Conservation (phyloP, 108 stramenopile genomes). For the Epipyxis sp. region DNA sequence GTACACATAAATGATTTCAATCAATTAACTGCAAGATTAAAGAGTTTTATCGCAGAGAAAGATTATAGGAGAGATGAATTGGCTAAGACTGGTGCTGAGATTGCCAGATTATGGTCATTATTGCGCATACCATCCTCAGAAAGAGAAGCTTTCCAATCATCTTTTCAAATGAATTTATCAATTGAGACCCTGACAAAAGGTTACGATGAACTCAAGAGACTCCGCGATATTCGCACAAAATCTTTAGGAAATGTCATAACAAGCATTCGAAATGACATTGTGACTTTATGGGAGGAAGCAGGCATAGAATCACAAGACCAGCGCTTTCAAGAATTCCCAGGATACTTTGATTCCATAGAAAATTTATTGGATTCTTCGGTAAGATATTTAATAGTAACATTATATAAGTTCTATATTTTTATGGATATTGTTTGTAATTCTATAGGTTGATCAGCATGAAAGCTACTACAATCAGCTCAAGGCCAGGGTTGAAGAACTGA, state of each 20-base stretch:
- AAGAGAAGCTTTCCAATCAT: slow-evolving; percentile 22
- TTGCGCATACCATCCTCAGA: slow-evolving; percentile 6
- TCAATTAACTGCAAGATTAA: background rate
- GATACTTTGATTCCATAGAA: background rate
- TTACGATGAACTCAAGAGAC: background rate
- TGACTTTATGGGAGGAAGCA: slow-evolving; percentile 17
- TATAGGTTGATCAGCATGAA: slow-evolving; percentile 21
- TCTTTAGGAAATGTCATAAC: slow-evolving; percentile 8
- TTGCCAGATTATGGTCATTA: slow-evolving; percentile 24
- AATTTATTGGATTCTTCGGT: background rate
- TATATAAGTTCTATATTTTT: too few relatives aligned
- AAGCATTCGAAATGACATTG: slow-evolving; percentile 7
- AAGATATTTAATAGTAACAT: too few relatives aligned
- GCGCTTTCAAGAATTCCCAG: slow-evolving; percentile 1
- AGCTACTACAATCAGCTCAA: background rate
- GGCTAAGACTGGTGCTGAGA: slow-evolving; percentile 8
- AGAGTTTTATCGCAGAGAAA: slow-evolving; percentile 16
- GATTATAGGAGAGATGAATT: background rate
- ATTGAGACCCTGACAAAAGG: slow-evolving; percentile 20
- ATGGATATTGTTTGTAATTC: too few relatives aligned
- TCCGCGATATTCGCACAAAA: background rate
- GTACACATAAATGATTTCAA: background rate
- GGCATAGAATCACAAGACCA: slow-evolving; percentile 21
- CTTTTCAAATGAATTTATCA: slow-evolving; percentile 16
- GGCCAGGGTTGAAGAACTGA: slow-evolving; percentile 4